A percentile compares a stretch with the other conserved stretches of the same genome.
Conservation (phyloP, 2,329 filamentous ascomycete species). For the Paradendryphiella salina region DNA sequence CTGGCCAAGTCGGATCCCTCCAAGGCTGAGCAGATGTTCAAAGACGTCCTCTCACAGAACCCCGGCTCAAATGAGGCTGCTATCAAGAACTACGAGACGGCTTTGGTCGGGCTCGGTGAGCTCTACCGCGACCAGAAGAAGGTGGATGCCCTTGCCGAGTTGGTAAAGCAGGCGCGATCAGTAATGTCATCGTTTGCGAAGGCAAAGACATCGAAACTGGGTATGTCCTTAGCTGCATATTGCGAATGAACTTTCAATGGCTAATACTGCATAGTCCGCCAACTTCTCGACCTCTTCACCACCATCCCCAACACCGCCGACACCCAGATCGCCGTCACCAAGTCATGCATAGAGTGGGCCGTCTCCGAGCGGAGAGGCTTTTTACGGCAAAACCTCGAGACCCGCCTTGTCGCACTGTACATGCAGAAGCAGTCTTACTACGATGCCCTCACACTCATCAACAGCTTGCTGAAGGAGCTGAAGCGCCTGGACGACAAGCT, state of each 20-base stretch:
- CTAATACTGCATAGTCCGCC: slow-evolving; percentile 68
- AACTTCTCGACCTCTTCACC: slow-evolving; percentile 93
- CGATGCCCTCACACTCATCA: slow-evolving; percentile 94
- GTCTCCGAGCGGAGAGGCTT: slow-evolving; percentile 92
- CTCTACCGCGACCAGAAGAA: slow-evolving; percentile 88
- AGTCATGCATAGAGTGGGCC: slow-evolving; percentile 99
- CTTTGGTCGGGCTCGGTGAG: slow-evolving; percentile 85
- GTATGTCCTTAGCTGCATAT: slow-evolving; percentile 58
- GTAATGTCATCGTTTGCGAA: slow-evolving; percentile 96
- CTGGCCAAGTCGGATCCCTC: slow-evolving; percentile 76
- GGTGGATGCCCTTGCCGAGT: slow-evolving; percentile 79
- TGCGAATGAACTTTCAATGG: neutral
- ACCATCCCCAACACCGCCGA: slow-evolving; percentile 93
- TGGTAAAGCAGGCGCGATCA: slow-evolving; percentile 87
- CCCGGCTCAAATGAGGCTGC: slow-evolving; percentile 84
- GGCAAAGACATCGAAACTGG: slow-evolving; percentile 96
- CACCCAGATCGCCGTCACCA: slow-evolving; percentile 90
- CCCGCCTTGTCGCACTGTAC: slow-evolving; percentile 87
- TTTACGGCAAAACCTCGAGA: slow-evolving; percentile 96
- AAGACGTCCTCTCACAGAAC: slow-evolving; percentile 83
- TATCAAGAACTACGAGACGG: slow-evolving; percentile 87
- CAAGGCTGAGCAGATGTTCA: slow-evolving; percentile 86
- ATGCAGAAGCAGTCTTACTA: slow-evolving; percentile 99
- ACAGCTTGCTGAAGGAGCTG: slow-evolving; percentile 90
- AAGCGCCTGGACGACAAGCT: slow-evolving; percentile 99